phyloP scores from a whole-genome alignment of 1,284 basidiomycete species.

The Microbotryum saponariae region DNA sequence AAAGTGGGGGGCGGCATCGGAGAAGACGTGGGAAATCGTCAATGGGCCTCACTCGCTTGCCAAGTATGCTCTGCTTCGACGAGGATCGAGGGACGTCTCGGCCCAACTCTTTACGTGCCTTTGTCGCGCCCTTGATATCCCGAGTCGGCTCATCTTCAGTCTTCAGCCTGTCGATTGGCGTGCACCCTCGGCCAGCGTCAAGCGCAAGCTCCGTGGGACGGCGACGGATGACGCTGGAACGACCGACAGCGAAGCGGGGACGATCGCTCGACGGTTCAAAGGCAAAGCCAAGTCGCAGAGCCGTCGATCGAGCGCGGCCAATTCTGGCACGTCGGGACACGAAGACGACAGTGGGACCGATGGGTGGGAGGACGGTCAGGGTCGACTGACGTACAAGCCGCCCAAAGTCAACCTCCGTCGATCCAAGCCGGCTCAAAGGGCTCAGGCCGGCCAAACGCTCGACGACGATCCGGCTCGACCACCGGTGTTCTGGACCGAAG shows the following conservation, averaged over 20 bases:
- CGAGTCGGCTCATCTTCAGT: conserved; percentile 78
- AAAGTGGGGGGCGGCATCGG: background rate
- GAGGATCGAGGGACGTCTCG: conserved; percentile 78
- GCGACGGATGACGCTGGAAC: conserved; percentile 28
- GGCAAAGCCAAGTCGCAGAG: conserved; percentile 3
- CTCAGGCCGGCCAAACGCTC: background rate
- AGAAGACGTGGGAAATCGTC: background rate
- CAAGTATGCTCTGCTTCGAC: conserved; percentile 10
- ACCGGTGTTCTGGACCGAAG: conserved; percentile 95
- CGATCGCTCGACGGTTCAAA: background rate
- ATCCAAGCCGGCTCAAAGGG: background rate
- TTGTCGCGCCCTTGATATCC: conserved; percentile 78
- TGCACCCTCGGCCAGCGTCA: conserved; percentile 56
- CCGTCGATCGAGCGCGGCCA: conserved; percentile 4
- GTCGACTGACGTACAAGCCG: conserved; percentile 18
- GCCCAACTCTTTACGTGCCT: conserved; percentile 87
- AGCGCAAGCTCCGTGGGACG: conserved; percentile 10
- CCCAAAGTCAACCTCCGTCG: conserved; percentile 21
- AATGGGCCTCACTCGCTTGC: background rate
- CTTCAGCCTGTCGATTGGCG: conserved; percentile 62
- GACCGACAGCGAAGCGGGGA: conserved; percentile 34
- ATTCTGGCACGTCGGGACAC: conserved; percentile 19
- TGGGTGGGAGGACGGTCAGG: conserved; percentile 35
- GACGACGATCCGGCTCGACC: conserved; percentile 44
- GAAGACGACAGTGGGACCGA: conserved; percentile 38